Conservation (phyloP, 768 basidiomycete species). For the Trametes meyenii region DNA sequence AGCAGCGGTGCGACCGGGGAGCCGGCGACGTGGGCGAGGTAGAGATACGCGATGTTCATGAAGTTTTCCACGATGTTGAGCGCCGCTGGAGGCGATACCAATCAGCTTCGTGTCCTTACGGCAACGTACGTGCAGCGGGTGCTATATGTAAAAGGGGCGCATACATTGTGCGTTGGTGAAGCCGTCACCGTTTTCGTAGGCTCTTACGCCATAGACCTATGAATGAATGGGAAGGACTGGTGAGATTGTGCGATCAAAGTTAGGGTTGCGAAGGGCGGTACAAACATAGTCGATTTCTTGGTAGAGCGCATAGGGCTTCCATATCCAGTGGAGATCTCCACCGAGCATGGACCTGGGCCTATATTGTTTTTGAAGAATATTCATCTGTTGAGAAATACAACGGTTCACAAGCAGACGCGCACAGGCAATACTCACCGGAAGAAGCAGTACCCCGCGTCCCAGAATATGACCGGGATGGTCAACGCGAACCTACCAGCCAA, state of each 20-base stretch:
- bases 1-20: constrained; percentile 72
- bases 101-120: constrained; percentile 3
- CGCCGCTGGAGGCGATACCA: constrained; percentile 50
- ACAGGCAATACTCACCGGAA: constrained; percentile 56
- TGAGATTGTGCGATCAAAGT: constrained; percentile 1
- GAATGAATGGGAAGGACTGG: not conserved
- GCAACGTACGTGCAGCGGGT: not conserved
- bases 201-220: constrained; percentile 73
- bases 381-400: not conserved
- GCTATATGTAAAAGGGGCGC: constrained; percentile 27
- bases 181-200: constrained; percentile 67
- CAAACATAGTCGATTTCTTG: constrained; percentile 59
- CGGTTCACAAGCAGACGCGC: not conserved
- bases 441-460: constrained; percentile 85
- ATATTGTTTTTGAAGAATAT: not conserved
- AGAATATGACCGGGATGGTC: constrained; percentile 63
- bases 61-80: constrained; percentile 79
- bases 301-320: constrained; percentile 81
- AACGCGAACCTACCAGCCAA: constrained; percentile 57
- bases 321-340: constrained; percentile 91
- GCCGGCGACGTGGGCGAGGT: constrained; percentile 62
- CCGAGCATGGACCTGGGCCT: constrained; percentile 87
- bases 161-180: constrained; percentile 87
- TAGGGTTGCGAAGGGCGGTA: constrained; percentile 6
- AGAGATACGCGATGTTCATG: constrained; percentile 77